A percentile compares a stretch with the other conserved stretches of the same genome.
phyloP scores from a whole-genome alignment of 2,329 filamentous ascomycete genomes.

The Penicillium sclerotigenum region DNA sequence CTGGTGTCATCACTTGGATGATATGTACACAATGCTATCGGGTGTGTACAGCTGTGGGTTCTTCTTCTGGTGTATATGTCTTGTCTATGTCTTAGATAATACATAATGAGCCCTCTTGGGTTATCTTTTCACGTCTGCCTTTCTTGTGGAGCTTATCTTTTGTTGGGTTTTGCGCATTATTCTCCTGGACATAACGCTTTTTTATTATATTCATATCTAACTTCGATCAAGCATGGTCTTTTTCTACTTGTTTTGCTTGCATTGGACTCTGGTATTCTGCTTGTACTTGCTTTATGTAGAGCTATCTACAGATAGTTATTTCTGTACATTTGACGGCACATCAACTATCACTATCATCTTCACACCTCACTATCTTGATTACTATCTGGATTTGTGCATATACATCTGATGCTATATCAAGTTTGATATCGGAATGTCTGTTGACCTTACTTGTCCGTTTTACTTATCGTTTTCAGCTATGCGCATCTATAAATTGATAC shows the following conservation, averaged over 20 bases:
- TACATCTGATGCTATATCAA: neutral
- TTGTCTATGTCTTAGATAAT: slow-evolving; percentile 28
- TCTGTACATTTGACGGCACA: neutral
- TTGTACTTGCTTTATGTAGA: neutral
- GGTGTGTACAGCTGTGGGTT: slow-evolving; percentile 8
- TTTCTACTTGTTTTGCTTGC: neutral
- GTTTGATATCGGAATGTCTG: neutral
- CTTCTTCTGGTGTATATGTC: slow-evolving; percentile 4
- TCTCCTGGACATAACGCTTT: slow-evolving; percentile 16
- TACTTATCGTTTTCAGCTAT: neutral
- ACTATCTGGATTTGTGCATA: neutral
- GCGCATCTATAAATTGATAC: neutral
- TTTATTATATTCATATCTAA: slow-evolving; percentile 6
- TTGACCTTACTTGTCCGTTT: neutral
- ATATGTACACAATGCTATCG: slow-evolving; percentile 2
- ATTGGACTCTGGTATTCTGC: neutral
- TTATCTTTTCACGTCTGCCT: slow-evolving; percentile 11
- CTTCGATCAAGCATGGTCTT: slow-evolving; percentile 6
- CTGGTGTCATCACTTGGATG: neutral
- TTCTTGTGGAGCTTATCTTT: slow-evolving; percentile 2
- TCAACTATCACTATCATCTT: neutral
- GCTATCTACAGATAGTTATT: neutral
- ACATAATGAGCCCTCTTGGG: slow-evolving; percentile 40
- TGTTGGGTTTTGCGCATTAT: slow-evolving; percentile 10
- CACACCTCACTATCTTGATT: neutral